Base-by-base conservation (phyloP, 1,139 yeast species). In the Hansenula sp. region DNA sequence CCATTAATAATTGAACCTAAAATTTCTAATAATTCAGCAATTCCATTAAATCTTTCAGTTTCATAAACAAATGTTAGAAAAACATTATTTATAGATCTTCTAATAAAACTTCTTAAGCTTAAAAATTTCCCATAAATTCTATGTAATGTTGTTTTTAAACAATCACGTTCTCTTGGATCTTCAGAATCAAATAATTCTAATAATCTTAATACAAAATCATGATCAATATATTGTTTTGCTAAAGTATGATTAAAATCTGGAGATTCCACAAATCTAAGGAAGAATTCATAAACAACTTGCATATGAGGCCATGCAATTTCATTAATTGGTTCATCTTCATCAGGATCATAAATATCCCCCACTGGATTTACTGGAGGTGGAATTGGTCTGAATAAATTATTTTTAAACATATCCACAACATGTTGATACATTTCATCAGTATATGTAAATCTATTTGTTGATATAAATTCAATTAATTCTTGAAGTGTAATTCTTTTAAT, bases 261-360 rank as follows among this genome's bases (percentile, higher is more conserved):
- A 49, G 92, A 82, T 64, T 92, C 98, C 47, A 92, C 83, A 64
- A 92, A 92, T 55, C 96, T 72, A 47, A 94, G 69, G 60, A 92
- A 92, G 57, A 92, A 88, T 61, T 92, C 97, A 66, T 94, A 92
- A 33, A 90, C 95, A 33, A 90, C 78, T 64, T 88, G 95, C 97
- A 94, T 92, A 62, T 92, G 99, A 5, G 98, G 96, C 99, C 99
- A 92, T 6, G 97, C 92, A 46, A 92, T 79, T 60, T 94, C 98
- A 56, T 81, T 80, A 32, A 92, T 95, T 2, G 97, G 97, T 64
- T 92, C 99, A 65, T 92, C 98, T 66, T 92, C 99, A 66, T 92
- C 98, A 0, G 99, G 98, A 56, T 94, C 98, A 62, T 77, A 94
- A 24, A 92, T 75, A 47, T 94, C 98, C 29, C 98, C 98, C 32